These are phyloP conservation scores for Stachybotrys chartarum DNA, from an alignment of 2,329 filamentous ascomycete species.

Conservation along the genomic window DNA sequence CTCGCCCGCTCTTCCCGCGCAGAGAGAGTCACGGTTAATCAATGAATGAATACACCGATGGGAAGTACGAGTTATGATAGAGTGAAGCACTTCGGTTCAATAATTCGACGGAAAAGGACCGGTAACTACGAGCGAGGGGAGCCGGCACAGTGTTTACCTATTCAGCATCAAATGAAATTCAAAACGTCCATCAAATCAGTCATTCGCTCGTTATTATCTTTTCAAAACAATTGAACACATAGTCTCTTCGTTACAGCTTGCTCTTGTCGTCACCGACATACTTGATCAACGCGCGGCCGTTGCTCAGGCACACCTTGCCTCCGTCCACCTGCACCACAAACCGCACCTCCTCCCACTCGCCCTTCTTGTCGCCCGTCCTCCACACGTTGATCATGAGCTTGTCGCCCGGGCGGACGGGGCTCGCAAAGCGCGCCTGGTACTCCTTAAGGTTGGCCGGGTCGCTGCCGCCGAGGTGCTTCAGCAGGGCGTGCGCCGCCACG, in stretches of 20 bases:
- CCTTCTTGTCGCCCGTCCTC: conserved; percentile 60
- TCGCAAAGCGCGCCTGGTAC: conserved; percentile 83
- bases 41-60: too few relatives aligned
- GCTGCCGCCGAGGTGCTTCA: conserved; percentile 66
- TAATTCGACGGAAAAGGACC: too few relatives aligned
- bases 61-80: too few relatives aligned
- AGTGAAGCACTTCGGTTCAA: too few relatives aligned
- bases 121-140: too few relatives aligned
- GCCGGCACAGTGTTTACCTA: too few relatives aligned
- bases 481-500: conserved; percentile 62
- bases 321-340: conserved; percentile 73
- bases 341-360: conserved; percentile 71
- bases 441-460: conserved; percentile 77
- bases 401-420: conserved; percentile 76
- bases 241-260: conserved; percentile 46
- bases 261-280: conserved; percentile 47
- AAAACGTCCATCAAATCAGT: neutral
- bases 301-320: conserved; percentile 80
- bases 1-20: too few relatives aligned
- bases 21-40: too few relatives aligned
- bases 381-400: conserved; percentile 77
- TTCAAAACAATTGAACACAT: neutral
- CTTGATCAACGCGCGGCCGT: conserved; percentile 75
- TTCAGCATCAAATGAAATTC: too few relatives aligned
- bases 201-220: neutral